These are phyloP conservation scores for Schizonepeta tenuifolia DNA, from an alignment of 257 asterid genomes.

Conservation along the genomic window DNA sequence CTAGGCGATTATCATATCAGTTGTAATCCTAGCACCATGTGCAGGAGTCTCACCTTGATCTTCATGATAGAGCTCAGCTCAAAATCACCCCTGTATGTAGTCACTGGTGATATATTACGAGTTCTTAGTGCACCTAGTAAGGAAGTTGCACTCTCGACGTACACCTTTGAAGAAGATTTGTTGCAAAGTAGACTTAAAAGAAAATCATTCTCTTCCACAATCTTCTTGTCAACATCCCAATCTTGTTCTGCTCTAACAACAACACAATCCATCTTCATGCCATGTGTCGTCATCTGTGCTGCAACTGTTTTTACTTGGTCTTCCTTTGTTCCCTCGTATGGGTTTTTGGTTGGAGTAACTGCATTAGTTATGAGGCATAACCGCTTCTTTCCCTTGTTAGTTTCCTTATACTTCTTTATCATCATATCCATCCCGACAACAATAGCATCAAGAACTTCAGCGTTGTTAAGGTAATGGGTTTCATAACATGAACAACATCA, in stretches of 20 bases:
- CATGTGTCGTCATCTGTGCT: conserved; percentile 68
- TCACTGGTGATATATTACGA: conserved; percentile 83
- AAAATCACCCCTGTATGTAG: conserved; percentile 82
- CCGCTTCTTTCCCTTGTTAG: conserved; percentile 89
- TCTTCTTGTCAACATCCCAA: conserved; percentile 41
- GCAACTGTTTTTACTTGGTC: conserved; percentile 92
- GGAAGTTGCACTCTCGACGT: conserved; percentile 77
- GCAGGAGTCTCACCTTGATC: conserved; percentile 72
- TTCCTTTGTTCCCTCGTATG: conserved; percentile 90
- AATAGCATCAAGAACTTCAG: conserved; percentile 92
- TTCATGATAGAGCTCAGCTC: conserved; percentile 71
- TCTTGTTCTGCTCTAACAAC: conserved; percentile 52
- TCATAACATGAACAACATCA: conserved; percentile 23
- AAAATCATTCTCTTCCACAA: conserved; percentile 84
- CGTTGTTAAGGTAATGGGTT: conserved; percentile 56
- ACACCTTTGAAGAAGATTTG: conserved; percentile 64
- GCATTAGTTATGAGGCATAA: conserved; percentile 86
- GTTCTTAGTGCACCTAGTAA: conserved; percentile 87
- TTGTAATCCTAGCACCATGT: conserved; percentile 24
- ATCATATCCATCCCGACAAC: conserved; percentile 95
- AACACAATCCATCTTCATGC: conserved; percentile 93
- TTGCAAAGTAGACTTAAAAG: conserved; percentile 60
- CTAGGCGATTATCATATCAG: conserved; percentile 4
- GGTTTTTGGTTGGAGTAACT: conserved; percentile 70
- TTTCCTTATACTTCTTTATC: conserved; percentile 74